Conservation (phyloP, 2,329 filamentous ascomycete species). For the Aspergillus alliaceus region DNA sequence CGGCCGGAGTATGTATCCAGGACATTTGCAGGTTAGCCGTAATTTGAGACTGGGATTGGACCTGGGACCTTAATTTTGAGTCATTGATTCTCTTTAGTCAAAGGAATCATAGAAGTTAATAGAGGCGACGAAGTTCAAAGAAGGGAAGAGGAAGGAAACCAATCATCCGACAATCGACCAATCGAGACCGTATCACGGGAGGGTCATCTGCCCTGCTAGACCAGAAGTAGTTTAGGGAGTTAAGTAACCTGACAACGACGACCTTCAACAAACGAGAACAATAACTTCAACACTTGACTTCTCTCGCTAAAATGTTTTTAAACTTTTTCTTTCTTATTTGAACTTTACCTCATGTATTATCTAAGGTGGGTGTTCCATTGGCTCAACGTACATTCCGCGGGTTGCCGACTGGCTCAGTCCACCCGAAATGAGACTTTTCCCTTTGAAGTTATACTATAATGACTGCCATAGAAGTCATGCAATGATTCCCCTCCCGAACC, state of each 20-base stretch:
- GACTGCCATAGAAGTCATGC: not conserved
- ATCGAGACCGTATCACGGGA: not conserved
- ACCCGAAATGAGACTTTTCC: not conserved
- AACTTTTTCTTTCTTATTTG: not conserved
- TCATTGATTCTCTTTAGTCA: too few species aligned
- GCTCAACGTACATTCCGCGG: slow-evolving; percentile 4
- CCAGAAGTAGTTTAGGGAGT: not conserved
- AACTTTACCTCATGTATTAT: not conserved
- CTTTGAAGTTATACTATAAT: not conserved
- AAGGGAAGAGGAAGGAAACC: not conserved
- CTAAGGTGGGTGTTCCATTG: not conserved
- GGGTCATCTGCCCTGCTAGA: not conserved
- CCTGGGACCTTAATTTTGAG: not conserved
- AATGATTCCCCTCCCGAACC: slow-evolving; percentile 2
- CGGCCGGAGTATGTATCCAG: not conserved
- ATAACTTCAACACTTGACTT: not conserved
- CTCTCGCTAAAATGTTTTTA: not conserved
- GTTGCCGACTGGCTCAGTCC: slow-evolving; percentile 10
- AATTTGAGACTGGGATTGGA: not conserved
- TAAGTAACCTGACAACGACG: not conserved
- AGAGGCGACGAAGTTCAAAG: not conserved
- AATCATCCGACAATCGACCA: not conserved
- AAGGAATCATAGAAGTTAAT: not conserved
- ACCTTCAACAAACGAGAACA: not conserved
- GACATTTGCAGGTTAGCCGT: not conserved